phyloP scores from a whole-genome alignment of 148 eudicot genomes.

The Polygonum aviculare region DNA sequence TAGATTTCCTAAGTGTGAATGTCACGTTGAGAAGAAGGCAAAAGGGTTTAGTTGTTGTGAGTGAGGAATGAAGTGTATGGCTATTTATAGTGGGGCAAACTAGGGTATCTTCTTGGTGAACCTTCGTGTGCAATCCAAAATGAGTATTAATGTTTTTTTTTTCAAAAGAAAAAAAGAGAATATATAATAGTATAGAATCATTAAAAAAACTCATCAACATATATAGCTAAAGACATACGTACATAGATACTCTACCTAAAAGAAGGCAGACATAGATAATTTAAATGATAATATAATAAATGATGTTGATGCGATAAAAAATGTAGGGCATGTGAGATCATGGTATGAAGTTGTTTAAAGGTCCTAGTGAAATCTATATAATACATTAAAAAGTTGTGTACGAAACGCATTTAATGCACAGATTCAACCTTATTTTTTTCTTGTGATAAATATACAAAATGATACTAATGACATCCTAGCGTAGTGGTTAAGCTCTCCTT shows the following conservation, averaged over 20 bases:
- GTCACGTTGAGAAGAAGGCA: background rate
- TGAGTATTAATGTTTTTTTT: background rate
- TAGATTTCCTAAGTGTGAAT: background rate
- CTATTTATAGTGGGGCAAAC: slow-evolving; percentile 4
- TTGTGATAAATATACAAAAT: too few relatives aligned
- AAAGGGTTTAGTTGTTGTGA: background rate
- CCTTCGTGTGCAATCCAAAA: slow-evolving; percentile 2
- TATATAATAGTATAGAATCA: too few relatives aligned
- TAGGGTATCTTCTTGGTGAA: background rate
- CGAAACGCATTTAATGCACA: too few relatives aligned
- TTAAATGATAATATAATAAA: background rate
- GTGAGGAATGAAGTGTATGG: slow-evolving; percentile 2
- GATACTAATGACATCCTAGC: too few relatives aligned
- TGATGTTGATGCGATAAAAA: slow-evolving; percentile 6
- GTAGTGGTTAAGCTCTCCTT: too few relatives aligned
- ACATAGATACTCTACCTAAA: background rate
- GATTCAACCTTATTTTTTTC: too few relatives aligned
- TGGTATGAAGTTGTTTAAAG: slow-evolving; percentile 3
- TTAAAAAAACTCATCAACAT: background rate
- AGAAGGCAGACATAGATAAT: background rate
- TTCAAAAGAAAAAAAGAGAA: background rate
- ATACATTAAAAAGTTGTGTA: too few relatives aligned
- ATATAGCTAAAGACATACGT: background rate
- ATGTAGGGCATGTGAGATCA: background rate
- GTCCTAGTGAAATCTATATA: background rate